Evolutionary conservation across 2,329 filamentous ascomycete species (phyloP), one percentile per base, ranked within the genome.

Genomic region (Bimuria novae-zelandiae): DNA sequence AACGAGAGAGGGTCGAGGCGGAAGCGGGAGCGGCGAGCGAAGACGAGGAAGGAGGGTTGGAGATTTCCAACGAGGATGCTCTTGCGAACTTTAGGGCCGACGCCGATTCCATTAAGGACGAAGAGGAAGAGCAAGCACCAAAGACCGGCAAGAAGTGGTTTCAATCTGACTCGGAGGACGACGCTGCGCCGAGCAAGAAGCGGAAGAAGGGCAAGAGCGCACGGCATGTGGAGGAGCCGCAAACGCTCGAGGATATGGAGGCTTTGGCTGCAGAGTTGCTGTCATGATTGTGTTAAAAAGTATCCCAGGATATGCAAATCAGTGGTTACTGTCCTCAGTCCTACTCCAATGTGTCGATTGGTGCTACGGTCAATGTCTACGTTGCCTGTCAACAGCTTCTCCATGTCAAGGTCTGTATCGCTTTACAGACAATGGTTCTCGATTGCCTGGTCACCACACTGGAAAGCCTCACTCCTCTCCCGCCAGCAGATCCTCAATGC

Each of bases 111-210:
- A 67, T 59, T 44, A 76, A 71, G 3, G 78, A 77, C 19, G 79
- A 76, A 11, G 74, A 64, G 12, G 78, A 83, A 52, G 67, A 72
- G 1, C 75, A 71, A 3, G 79, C 81, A 16, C 76, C 73, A 65
- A 89, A 88, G 80, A 87, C 84, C 73, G 78, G 82, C 54, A 90
- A 89, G 84, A 91, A 91, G 75, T 90, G 88, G 88, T 91, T 91
- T 76, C 80, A 91, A 72, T 83, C 87, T 54, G 86, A 87, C 54
- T 82, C 81, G 1, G 81, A 80, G 12, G 79, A 80, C 43, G 79
- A 80, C 42, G 74, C 78, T 48, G 75, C 74, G 43, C 60, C 32
- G 35, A 62, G 57, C 39, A 68, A 65, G 56, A 70, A 63, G 58
- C 55, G 59, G 42, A 64, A 78, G 77, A 80, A 69, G 80, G 78